A percentile compares a stretch with the other conserved stretches of the same genome.
Conservation (phyloP, 495 filamentous ascomycete species). For the Hypomontagnella monticulosa region DNA sequence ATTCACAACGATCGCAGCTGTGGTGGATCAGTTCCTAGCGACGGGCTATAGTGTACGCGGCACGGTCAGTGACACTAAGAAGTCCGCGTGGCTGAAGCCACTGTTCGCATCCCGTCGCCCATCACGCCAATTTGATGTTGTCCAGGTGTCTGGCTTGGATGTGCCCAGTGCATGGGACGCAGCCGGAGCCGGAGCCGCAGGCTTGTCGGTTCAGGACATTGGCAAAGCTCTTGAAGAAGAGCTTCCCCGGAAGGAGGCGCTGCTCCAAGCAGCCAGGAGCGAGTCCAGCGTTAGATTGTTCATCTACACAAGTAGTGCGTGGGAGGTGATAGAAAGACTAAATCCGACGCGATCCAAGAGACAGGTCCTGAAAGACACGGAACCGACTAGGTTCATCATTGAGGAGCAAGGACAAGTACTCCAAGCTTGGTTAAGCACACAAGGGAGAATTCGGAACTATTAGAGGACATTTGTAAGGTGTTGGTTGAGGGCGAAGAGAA, state of each 20-base stretch:
- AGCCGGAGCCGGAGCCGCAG: constrained; percentile 40
- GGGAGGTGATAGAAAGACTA: too few relatives aligned
- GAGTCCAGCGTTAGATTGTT: constrained; percentile 40
- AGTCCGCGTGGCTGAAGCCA: constrained; percentile 17
- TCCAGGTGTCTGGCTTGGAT: constrained; percentile 41
- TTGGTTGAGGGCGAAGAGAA: too few relatives aligned
- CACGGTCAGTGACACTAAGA: constrained; percentile 38
- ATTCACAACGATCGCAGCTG: too few relatives aligned
- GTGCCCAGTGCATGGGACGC: constrained; percentile 38
- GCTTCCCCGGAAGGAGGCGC: constrained; percentile 37
- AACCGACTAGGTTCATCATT: too few relatives aligned
- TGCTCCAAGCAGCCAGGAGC: constrained; percentile 42
- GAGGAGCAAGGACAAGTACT: too few relatives aligned
- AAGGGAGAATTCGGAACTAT: too few relatives aligned
- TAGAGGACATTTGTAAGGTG: too few relatives aligned
- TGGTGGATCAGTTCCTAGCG: constrained; percentile 34
- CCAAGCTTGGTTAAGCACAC: too few relatives aligned
- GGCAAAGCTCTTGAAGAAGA: constrained; percentile 41
- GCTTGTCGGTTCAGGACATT: constrained; percentile 31
- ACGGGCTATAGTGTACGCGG: constrained; percentile 40
- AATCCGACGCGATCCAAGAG: too few relatives aligned
- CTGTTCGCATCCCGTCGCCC: constrained; percentile 42
- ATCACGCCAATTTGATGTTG: constrained; percentile 35
- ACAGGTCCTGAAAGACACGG: too few relatives aligned
- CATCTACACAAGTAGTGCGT: constrained; percentile 46